Conservation (phyloP, 257 asterid genomes). For the Nemophila menziesii region DNA sequence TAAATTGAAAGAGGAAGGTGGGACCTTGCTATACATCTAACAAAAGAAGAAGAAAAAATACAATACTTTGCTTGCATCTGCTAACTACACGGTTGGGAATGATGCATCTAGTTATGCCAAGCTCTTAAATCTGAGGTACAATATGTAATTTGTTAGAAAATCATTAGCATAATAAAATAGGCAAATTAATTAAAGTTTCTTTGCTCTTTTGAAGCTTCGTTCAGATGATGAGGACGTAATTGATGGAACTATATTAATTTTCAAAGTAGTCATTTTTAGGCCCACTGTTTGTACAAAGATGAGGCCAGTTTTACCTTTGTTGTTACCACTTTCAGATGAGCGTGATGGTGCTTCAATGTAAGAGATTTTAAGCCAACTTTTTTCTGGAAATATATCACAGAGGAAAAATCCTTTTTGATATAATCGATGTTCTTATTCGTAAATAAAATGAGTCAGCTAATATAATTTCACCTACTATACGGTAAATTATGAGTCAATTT, state of each 20-base stretch:
- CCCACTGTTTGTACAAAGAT: constrained; percentile 33
- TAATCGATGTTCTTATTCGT: constrained; percentile 48
- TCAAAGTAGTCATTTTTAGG: constrained; percentile 47
- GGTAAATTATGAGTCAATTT: constrained; percentile 21
- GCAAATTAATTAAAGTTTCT: neutral
- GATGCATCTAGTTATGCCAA: constrained; percentile 43
- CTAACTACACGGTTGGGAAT: too few relatives aligned
- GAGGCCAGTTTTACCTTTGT: constrained; percentile 45
- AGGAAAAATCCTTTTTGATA: constrained; percentile 71
- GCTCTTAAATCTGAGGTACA: constrained; percentile 71
- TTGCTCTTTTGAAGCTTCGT: constrained; percentile 41
- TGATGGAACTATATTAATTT: constrained; percentile 53
- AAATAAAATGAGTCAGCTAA: constrained; percentile 35
- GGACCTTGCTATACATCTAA: too few relatives aligned
- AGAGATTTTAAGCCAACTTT: constrained; percentile 47
- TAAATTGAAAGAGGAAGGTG: too few relatives aligned
- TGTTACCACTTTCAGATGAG: constrained; percentile 68
- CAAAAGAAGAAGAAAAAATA: too few relatives aligned
- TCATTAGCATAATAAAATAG: neutral
- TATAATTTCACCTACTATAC: constrained; percentile 34
- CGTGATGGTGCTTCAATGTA: constrained; percentile 70
- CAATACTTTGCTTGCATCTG: too few relatives aligned
- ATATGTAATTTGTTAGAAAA: constrained; percentile 7
- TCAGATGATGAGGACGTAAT: constrained; percentile 59
- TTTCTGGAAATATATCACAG: constrained; percentile 40